Conservation (phyloP, 768 basidiomycete genomes). For the Hortiboletus flavorubellus region DNA sequence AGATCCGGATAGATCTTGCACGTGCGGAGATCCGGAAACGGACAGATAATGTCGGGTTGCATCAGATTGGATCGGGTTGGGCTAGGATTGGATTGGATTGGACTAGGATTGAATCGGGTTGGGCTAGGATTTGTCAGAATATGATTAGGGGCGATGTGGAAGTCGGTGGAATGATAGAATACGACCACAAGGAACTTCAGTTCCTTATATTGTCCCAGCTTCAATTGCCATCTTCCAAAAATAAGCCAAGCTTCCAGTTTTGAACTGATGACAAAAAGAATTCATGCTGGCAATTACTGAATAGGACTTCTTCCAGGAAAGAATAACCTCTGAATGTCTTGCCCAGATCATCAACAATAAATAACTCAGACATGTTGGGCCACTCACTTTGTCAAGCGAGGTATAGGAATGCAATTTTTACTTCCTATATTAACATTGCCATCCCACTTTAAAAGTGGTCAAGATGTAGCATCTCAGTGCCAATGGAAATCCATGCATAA, state of each 20-base stretch:
- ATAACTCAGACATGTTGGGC: neutral
- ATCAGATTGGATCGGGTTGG: too few species aligned
- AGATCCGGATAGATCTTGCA: too few species aligned
- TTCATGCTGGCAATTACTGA: neutral
- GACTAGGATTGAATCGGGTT: too few species aligned
- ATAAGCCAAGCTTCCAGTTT: neutral
- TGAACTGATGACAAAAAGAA: neutral
- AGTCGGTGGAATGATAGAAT: too few species aligned
- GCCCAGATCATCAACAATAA: neutral
- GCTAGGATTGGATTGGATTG: too few species aligned
- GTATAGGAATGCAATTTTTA: neutral
- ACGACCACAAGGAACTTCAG: too few species aligned
- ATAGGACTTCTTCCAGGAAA: neutral
- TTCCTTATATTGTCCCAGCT: too few species aligned
- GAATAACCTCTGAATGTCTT: conserved; percentile 1
- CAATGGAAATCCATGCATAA: neutral
- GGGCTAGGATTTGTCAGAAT: too few species aligned
- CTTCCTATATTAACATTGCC: neutral
- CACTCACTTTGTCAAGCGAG: neutral
- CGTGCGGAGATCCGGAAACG: too few species aligned
- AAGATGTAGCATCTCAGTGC: neutral
- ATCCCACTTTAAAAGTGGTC: neutral
- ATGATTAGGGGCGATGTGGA: too few species aligned
- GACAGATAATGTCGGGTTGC: too few species aligned
- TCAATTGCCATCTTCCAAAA: neutral